A percentile compares a stretch with the other conserved stretches of the same genome.
Conservation (phyloP, 495 filamentous ascomycete genomes). For the Penicillium paradoxum region DNA sequence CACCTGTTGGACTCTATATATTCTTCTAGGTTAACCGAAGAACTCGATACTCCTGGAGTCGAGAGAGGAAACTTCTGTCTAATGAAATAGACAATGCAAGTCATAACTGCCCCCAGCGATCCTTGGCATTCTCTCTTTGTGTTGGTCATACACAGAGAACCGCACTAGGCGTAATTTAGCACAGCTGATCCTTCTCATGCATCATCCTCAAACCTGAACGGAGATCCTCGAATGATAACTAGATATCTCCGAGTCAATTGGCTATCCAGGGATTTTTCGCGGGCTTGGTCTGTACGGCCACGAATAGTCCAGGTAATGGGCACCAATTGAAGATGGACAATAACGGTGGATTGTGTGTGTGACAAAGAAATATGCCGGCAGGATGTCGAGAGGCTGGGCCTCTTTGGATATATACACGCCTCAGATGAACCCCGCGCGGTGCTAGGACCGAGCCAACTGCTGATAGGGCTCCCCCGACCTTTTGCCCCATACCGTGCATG, state of each 20-base stretch:
- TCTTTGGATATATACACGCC: constrained; percentile 4
- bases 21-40: background rate
- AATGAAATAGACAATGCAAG: background rate
- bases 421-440: background rate
- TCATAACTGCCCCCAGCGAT: background rate
- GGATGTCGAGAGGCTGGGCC: constrained; percentile 6
- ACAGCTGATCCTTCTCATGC: constrained; percentile 3
- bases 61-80: background rate
- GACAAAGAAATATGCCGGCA: constrained; percentile 6
- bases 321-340: background rate
- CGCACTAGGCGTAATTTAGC: background rate
- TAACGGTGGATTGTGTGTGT: background rate
- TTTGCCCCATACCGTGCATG: background rate
- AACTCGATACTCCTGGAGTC: background rate
- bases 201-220: background rate
- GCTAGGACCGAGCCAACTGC: background rate
- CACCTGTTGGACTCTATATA: background rate
- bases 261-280: background rate
- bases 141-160: background rate
- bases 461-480: background rate
- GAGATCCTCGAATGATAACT: background rate
- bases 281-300: background rate
- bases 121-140: background rate
- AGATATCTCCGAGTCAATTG: background rate
- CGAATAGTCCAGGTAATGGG: background rate